Evolutionary conservation across 805 yeast species (phyloP), one percentile per base, ranked within the genome.

Genomic region (Kuraishia capsulata): DNA sequence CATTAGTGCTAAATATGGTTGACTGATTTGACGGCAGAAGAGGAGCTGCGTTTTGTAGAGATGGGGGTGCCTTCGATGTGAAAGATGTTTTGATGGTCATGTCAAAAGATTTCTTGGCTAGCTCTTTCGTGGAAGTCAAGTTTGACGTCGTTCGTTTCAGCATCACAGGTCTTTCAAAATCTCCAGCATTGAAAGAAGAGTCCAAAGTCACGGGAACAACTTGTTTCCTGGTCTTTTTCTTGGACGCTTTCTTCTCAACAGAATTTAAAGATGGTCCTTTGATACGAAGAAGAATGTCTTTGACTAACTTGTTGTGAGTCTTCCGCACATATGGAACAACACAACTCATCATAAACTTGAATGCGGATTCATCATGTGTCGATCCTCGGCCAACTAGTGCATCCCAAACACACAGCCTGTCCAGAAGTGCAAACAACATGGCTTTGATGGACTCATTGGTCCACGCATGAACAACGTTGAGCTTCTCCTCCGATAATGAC

Each of bases 341-440:
- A 19, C 52, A 47, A 20, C 40, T 46, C 17, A 51, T 39, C n/a
- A 59, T 35, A 30, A 55, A 57, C 6, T 42, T 44, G 38, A 49
- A 53, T 3, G 61, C 44, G 1, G 62, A 58, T 5, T 44, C 39
- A 16, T 48, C 46, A 26, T 53, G 56, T 20, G 41, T 50, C 10
- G 53, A 40, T 19, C 51, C 42, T 3, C 49, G 31, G 2, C 57
- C 61, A 8, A 39, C 32, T 3, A 59, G 45, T 1, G 62, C 63
- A 42, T 59, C 65, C 47, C 52, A 51, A 8, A 57, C 53, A 38
- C 61, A 55, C 24, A 59, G 38, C 34, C 48, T 47, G 39, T 59
- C 65, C 29, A 59, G 52, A 11, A 52, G 38, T 3, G 45, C 24
- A 20, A 20, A 24, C 23, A 34, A 35, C 33, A 20, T 14, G 14